These are phyloP conservation scores for Litsea cubeba DNA, from an alignment of 164 flowering plant species.

Conservation along the genomic window DNA sequence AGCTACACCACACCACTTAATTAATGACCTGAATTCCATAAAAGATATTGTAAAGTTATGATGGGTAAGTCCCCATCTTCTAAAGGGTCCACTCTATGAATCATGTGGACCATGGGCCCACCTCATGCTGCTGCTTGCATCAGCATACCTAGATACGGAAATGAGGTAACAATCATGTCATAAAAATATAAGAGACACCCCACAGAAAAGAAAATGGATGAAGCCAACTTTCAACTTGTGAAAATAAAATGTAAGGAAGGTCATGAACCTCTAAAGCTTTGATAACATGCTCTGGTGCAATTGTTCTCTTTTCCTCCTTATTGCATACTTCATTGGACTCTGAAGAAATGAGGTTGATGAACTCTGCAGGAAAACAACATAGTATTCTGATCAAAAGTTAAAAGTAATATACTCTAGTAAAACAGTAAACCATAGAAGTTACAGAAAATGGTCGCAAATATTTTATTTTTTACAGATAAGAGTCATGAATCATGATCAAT, in stretches of 20 bases:
- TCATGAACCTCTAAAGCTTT: constrained; percentile 80
- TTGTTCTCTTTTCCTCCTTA: constrained; percentile 80
- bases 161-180: background rate
- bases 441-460: too few relatives aligned
- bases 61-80: background rate
- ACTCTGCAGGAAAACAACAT: constrained; percentile 50
- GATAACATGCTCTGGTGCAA: constrained; percentile 98
- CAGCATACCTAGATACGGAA: background rate
- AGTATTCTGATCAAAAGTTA: background rate
- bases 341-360: constrained; percentile 87
- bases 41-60: too few relatives aligned
- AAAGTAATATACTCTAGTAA: background rate
- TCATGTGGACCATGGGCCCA: too few relatives aligned
- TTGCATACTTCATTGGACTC: constrained; percentile 95
- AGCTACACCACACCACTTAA: background rate
- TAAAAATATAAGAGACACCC: background rate
- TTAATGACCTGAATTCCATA: too few relatives aligned
- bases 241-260: background rate
- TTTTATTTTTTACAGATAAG: too few relatives aligned
- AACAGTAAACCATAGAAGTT: background rate
- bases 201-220: background rate
- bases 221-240: background rate
- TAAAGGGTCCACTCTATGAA: background rate
- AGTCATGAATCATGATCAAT: background rate
- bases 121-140: background rate